Evolutionary conservation across 1,284 basidiomycete genomes (phyloP).

Genomic region (Cryptococcus sp.): DNA sequence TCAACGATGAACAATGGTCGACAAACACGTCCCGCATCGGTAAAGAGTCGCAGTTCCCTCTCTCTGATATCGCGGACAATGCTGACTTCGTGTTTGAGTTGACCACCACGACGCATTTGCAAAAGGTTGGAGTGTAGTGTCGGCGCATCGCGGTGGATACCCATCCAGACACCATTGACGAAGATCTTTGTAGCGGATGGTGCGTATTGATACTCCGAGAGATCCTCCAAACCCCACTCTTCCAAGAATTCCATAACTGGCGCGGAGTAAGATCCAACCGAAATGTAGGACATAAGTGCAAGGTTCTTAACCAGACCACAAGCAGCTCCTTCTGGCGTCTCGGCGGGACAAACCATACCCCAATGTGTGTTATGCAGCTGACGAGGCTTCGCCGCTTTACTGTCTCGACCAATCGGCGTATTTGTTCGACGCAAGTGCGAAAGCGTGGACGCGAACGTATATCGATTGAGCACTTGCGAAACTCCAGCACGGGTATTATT

Average conservation of each 20-base stretch:
- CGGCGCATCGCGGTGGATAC: slow-evolving; percentile 93
- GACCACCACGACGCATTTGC: slow-evolving; percentile 87
- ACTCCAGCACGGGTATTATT: slow-evolving; percentile 98
- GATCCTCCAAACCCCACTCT: slow-evolving; percentile 92
- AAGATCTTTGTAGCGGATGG: slow-evolving; percentile 93
- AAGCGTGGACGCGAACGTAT: slow-evolving; percentile 97
- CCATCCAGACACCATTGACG: slow-evolving; percentile 99
- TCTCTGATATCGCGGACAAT: slow-evolving; percentile 97
- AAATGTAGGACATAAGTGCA: slow-evolving; percentile 96
- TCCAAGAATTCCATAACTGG: slow-evolving; percentile 98
- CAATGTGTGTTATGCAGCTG: slow-evolving; percentile 99
- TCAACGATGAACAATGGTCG: slow-evolving; percentile 97
- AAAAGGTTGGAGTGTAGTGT: slow-evolving; percentile 91
- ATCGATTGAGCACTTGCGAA: slow-evolving; percentile 97
- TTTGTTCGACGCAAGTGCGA: slow-evolving; percentile 98
- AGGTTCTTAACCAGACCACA: slow-evolving; percentile 99
- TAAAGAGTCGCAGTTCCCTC: slow-evolving; percentile 89
- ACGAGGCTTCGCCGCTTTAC: slow-evolving; percentile 98
- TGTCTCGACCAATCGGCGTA: slow-evolving; percentile 96
- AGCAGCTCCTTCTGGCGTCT: slow-evolving; percentile 98
- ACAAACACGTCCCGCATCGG: slow-evolving; percentile 94
- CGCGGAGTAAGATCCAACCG: slow-evolving; percentile 92
- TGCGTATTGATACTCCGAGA: slow-evolving; percentile 86
- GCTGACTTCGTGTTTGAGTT: slow-evolving; percentile 93
- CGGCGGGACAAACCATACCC: slow-evolving; percentile 99